Percentiles rank a stretch among this genome's conserved stretches.
Evolutionary conservation across 169 alveolate species (phyloP).

Genomic region (Eimeria brunetti): DNA sequence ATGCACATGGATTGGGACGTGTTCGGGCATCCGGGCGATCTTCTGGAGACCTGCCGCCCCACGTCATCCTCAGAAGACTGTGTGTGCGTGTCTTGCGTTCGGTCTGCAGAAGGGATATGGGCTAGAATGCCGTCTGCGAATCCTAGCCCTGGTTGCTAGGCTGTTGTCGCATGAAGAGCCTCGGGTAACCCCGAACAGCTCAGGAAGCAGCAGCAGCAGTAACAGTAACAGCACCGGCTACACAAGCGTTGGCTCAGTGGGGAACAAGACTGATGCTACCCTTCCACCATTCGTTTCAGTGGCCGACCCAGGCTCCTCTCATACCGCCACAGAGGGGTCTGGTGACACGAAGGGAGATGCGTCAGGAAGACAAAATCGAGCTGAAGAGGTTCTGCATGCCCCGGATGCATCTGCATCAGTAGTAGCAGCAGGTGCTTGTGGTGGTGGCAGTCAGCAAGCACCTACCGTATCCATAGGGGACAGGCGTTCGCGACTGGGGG

Average conservation of each 20-base stretch:
- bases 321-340: slow-evolving; percentile 4
- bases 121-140: slow-evolving; percentile 37
- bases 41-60: neutral
- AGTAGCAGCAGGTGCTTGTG: neutral
- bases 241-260: slow-evolving; percentile 11
- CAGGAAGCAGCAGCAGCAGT: slow-evolving; percentile 11
- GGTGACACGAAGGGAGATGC: slow-evolving; percentile 8
- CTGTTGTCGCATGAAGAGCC: slow-evolving; percentile 41
- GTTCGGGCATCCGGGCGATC: neutral
- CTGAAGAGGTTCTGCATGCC: slow-evolving; percentile 2
- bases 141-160: slow-evolving; percentile 22
- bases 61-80: neutral
- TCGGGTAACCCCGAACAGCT: slow-evolving; percentile 3
- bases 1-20: neutral
- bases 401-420: slow-evolving; percentile 13
- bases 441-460: neutral
- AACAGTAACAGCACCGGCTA: neutral
- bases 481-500: slow-evolving; percentile 7
- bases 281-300: slow-evolving; percentile 58
- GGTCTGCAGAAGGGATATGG: slow-evolving; percentile 36
- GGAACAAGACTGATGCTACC: neutral
- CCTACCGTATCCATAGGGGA: neutral
- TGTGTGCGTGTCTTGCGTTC: neutral
- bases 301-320: slow-evolving; percentile 1
- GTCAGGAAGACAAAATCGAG: neutral